Evolutionary conservation across 164 flowering plant genomes (phyloP).

Genomic region (Umbilicus rupestris): DNA sequence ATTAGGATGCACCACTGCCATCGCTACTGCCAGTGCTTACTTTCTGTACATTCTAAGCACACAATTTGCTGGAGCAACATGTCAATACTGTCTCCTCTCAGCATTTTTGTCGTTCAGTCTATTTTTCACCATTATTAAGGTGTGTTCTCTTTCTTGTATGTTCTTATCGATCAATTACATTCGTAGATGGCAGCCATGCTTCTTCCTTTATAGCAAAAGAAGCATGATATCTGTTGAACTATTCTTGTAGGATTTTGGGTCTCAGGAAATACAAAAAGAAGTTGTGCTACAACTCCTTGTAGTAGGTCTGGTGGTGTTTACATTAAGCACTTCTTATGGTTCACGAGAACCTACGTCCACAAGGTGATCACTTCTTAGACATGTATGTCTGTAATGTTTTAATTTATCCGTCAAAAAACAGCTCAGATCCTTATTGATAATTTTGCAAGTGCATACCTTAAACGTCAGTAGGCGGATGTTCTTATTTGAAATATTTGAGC

Average conservation of each 20-base stretch:
- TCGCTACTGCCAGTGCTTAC: conserved; percentile 88
- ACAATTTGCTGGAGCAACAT: conserved; percentile 54
- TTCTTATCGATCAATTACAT: neutral
- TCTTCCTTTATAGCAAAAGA: neutral
- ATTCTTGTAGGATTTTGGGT: conserved; percentile 44
- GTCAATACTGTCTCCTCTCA: conserved; percentile 73
- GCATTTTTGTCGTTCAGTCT: conserved; percentile 64
- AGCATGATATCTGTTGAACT: neutral
- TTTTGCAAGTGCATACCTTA: neutral
- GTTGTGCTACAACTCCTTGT: conserved; percentile 44
- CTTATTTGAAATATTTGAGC: neutral
- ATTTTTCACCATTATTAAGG: conserved; percentile 61
- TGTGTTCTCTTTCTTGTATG: conserved; percentile 12
- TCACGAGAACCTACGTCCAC: conserved; percentile 27
- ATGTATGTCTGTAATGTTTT: neutral
- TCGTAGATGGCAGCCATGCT: neutral
- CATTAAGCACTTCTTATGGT: conserved; percentile 55
- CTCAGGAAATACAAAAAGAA: conserved; percentile 42
- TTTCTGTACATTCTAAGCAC: conserved; percentile 72
- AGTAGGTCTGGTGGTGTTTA: conserved; percentile 50
- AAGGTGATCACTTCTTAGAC: conserved; percentile 28
- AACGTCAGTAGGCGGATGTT: neutral
- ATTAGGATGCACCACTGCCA: conserved; percentile 61
- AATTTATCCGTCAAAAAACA: neutral
- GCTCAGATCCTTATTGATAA: neutral